Percentiles rank a stretch among this genome's conserved stretches.
Evolutionary conservation across 805 yeast genomes (phyloP).

Genomic region (Wickerhamomyces ciferrii): DNA sequence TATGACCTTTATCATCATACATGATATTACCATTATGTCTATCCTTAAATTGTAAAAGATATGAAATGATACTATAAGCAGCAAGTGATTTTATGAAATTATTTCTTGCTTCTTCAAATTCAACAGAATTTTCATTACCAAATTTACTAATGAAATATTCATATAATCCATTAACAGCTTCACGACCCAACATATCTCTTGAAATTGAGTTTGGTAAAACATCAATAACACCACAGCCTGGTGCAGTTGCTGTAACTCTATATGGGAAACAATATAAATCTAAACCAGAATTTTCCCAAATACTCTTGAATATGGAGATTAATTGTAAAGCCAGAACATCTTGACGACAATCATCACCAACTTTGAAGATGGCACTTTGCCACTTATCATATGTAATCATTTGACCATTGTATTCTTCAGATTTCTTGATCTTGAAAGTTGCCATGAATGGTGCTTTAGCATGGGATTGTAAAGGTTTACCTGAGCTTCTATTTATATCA

Average conservation of each 20-base stretch:
- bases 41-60: slow-evolving; percentile 89
- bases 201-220: slow-evolving; percentile 93
- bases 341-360: slow-evolving; percentile 98
- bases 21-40: slow-evolving; percentile 97
- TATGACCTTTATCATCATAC: slow-evolving; percentile 93
- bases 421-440: slow-evolving; percentile 75
- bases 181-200: slow-evolving; percentile 98
- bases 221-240: slow-evolving; percentile 98
- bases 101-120: slow-evolving; percentile 86
- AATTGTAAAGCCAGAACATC: slow-evolving; percentile 92
- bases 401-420: slow-evolving; percentile 37
- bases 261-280: slow-evolving; percentile 91
- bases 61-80: slow-evolving; percentile 89
- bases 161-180: slow-evolving; percentile 94
- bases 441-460: slow-evolving; percentile 99
- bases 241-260: slow-evolving; percentile 96
- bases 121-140: slow-evolving; percentile 90
- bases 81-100: slow-evolving; percentile 93
- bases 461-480: slow-evolving; percentile 93
- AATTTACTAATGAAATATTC: slow-evolving; percentile 89
- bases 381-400: slow-evolving; percentile 54
- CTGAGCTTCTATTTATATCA: slow-evolving; percentile 88
- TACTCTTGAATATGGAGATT: slow-evolving; percentile 84
- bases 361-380: slow-evolving; percentile 97
- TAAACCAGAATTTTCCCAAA: slow-evolving; percentile 83